phyloP scores from a whole-genome alignment of 2,329 filamentous ascomycete species.

The Aspergillus pseudotamarii region DNA sequence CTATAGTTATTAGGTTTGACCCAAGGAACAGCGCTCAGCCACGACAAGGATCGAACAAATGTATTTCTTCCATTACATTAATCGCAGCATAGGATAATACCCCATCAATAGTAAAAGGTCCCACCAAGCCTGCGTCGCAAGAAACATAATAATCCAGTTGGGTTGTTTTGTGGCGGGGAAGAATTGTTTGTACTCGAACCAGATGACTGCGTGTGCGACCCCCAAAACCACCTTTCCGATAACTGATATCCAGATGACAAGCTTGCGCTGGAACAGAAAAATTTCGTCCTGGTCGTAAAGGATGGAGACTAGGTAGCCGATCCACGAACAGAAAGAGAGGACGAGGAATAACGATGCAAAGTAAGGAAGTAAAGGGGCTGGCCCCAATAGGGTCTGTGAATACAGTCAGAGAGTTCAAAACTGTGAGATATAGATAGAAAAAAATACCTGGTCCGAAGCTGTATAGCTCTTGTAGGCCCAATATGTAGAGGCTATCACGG shows the following conservation, averaged over 20 bases:
- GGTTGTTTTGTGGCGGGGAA: not conserved
- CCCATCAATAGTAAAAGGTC: slow-evolving; percentile 1
- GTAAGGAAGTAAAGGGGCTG: not conserved
- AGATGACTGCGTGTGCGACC: not conserved
- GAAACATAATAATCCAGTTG: slow-evolving; percentile 4
- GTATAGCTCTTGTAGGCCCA: not conserved
- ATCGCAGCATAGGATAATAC: not conserved
- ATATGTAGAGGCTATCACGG: not conserved
- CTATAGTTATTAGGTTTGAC: no score
- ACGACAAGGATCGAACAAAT: not conserved
- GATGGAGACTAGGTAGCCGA: not conserved
- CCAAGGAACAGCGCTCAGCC: not conserved
- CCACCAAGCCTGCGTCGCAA: slow-evolving; percentile 7
- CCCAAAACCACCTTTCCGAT: not conserved
- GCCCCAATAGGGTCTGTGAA: not conserved
- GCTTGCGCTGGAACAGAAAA: not conserved
- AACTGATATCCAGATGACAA: not conserved
- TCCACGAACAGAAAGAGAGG: not conserved
- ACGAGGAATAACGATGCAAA: not conserved
- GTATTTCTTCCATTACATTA: not conserved
- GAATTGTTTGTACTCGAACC: not conserved
- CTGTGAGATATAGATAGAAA: not conserved
- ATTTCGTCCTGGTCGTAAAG: not conserved
- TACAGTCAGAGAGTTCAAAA: not conserved
- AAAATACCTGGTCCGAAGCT: not conserved